A percentile compares a stretch with the other conserved stretches of the same genome.
phyloP scores from a whole-genome alignment of 1,284 basidiomycete species.

The Xerocomus amazonicus region DNA sequence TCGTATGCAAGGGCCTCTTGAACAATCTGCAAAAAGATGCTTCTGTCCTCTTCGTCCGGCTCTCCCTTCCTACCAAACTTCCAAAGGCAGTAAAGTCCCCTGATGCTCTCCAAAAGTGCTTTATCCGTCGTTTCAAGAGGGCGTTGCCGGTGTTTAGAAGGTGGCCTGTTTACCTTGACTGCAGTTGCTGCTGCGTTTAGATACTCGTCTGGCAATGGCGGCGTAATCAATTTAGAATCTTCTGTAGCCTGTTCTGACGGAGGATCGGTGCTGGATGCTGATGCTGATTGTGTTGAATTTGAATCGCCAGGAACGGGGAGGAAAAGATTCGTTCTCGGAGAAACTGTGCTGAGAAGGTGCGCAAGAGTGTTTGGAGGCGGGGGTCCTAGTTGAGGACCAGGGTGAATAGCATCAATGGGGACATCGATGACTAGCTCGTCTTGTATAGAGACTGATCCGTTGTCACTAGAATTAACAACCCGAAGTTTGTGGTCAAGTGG shows the following conservation, averaged over 20 bases:
- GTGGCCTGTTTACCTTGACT: conserved; percentile 15
- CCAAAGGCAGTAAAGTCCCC: conserved; percentile 33
- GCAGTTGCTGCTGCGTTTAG: conserved; percentile 8
- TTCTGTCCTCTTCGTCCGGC: conserved; percentile 12
- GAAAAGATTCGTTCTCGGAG: conserved; percentile 22
- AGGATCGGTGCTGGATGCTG: conserved; percentile 7
- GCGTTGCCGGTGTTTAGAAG: conserved; percentile 1
- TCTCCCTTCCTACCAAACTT: conserved; percentile 22
- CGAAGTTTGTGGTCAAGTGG: conserved; percentile 22
- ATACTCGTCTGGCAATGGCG: conserved; percentile 11
- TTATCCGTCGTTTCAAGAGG: conserved; percentile 12
- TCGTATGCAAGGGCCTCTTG: conserved; percentile 23
- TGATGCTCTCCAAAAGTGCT: conserved; percentile 31
- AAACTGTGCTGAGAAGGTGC: conserved; percentile 26
- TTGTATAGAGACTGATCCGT: conserved; percentile 2
- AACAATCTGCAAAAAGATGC: conserved; percentile 27
- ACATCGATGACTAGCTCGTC: conserved; percentile 17
- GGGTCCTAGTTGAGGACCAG: conserved; percentile 12
- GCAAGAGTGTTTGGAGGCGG: conserved; percentile 27
- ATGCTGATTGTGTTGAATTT: conserved; percentile 8
- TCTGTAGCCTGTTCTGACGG: conserved; percentile 15
- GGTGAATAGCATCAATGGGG: conserved; percentile 18
- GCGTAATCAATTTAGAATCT: conserved; percentile 30
- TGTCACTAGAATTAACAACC: conserved; percentile 1
- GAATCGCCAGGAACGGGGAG: conserved; percentile 9